Conservation (phyloP, 192 early-diverging fungal genomes). For the Lobosporangium transversale region DNA sequence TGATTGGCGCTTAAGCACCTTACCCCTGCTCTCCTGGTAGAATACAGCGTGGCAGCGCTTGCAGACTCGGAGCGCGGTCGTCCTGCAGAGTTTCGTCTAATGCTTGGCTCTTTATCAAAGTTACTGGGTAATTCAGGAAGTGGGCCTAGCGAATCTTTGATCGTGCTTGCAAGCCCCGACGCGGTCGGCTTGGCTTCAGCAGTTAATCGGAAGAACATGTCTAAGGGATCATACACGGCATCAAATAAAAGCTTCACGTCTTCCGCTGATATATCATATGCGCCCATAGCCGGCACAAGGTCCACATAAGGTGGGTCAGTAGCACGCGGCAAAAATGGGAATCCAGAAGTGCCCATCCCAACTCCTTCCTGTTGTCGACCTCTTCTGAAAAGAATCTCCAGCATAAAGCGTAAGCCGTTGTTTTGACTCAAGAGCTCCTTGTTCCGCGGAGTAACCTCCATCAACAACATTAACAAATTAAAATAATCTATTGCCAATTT, state of each 20-base stretch:
- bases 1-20: background rate
- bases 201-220: conserved; percentile 43
- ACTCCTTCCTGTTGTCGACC: conserved; percentile 25
- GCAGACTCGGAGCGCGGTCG: conserved; percentile 39
- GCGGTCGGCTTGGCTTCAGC: conserved; percentile 5
- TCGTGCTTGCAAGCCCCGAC: conserved; percentile 1
- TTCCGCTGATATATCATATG: conserved; percentile 53
- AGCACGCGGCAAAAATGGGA: conserved; percentile 25
- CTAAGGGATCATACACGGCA: conserved; percentile 54
- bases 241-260: conserved; percentile 52
- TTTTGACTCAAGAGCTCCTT: conserved; percentile 53
- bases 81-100: conserved; percentile 15
- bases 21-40: conserved; percentile 10
- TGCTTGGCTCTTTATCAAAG: conserved; percentile 16
- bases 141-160: conserved; percentile 31
- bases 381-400: conserved; percentile 52
- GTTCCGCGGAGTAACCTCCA: conserved; percentile 57
- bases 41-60: conserved; percentile 15
- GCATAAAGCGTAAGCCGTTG: conserved; percentile 48
- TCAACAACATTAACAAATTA: conserved; percentile 53
- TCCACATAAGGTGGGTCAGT: conserved; percentile 53
- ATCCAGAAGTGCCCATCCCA: conserved; percentile 14
- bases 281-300: conserved; percentile 53
- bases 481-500: conserved; percentile 52
- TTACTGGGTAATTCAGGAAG: conserved; percentile 25